Percentiles rank a stretch among this genome's conserved stretches.
Evolutionary conservation across 805 yeast species (phyloP).

Genomic region (Nakazawaea ishiwadae): DNA sequence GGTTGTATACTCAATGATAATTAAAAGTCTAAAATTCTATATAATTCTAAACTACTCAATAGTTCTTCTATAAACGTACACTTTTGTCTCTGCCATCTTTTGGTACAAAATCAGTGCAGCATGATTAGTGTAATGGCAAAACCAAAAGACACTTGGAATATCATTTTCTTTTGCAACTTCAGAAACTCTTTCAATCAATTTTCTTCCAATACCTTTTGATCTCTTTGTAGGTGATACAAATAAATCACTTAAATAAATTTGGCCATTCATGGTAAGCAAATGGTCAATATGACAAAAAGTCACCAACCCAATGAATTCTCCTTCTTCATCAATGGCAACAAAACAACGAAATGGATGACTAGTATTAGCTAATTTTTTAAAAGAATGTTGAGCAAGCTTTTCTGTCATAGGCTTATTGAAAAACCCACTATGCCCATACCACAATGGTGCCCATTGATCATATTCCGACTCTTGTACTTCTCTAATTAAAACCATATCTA

Average conservation of each 20-base stretch:
- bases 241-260: constrained; percentile 46
- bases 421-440: too few species aligned
- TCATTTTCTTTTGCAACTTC: constrained; percentile 38
- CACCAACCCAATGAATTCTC: constrained; percentile 43
- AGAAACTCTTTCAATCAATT: constrained; percentile 44
- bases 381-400: too few species aligned
- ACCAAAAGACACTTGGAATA: not conserved
- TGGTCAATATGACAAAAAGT: constrained; percentile 42
- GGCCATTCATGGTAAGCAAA: constrained; percentile 44
- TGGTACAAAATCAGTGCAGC: not conserved
- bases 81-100: not conserved
- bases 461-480: too few species aligned
- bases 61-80: not conserved
- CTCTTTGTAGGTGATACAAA: constrained; percentile 37
- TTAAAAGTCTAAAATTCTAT: too few species aligned
- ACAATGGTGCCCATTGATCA: too few species aligned
- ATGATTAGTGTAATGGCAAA: not conserved
- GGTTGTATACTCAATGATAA: too few species aligned
- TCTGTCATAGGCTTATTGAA: too few species aligned
- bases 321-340: constrained; percentile 23
- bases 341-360: too few species aligned
- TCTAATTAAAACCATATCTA: too few species aligned
- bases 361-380: too few species aligned
- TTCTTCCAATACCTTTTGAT: constrained; percentile 43
- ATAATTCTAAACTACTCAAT: too few species aligned